Conservation (phyloP, 169 alveolate genomes). For the Ichthyophthirius multifiliis region DNA sequence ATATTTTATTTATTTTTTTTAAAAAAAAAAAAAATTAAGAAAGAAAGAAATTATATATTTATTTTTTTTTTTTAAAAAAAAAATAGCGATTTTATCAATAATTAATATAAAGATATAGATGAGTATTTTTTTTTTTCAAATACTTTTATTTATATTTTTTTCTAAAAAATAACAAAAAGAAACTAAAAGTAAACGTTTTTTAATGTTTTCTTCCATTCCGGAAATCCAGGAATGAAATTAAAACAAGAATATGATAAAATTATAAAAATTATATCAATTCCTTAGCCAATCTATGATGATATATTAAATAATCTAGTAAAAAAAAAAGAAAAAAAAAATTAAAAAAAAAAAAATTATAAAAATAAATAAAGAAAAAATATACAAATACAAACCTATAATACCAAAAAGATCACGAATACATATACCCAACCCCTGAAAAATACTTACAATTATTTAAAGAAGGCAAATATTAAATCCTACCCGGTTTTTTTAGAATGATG, state of each 20-base stretch:
- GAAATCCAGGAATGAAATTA: conserved; percentile 62
- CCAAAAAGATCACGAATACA: conserved; percentile 40
- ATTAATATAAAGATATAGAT: neutral
- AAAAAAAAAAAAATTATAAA: conserved; percentile 23
- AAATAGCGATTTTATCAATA: neutral
- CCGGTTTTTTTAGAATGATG: conserved; percentile 73
- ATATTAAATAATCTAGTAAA: neutral
- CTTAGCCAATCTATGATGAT: conserved; percentile 59
- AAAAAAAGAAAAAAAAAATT: neutral
- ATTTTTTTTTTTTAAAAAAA: conserved; percentile 6
- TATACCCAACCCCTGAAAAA: neutral
- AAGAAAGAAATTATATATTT: neutral
- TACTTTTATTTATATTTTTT: neutral
- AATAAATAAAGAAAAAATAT: conserved; percentile 50
- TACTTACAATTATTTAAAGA: conserved; percentile 55
- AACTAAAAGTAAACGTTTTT: conserved; percentile 20
- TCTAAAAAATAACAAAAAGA: neutral
- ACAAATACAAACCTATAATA: neutral
- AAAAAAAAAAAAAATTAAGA: neutral
- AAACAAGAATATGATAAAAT: conserved; percentile 61
- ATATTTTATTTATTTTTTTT: neutral
- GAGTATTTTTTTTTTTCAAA: no score
- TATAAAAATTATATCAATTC: conserved; percentile 43
- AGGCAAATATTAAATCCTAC: conserved; percentile 73
- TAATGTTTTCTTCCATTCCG: conserved; percentile 43